These are phyloP conservation scores for Echria macrotheca DNA, from an alignment of 495 filamentous ascomycete species.

Conservation along the genomic window DNA sequence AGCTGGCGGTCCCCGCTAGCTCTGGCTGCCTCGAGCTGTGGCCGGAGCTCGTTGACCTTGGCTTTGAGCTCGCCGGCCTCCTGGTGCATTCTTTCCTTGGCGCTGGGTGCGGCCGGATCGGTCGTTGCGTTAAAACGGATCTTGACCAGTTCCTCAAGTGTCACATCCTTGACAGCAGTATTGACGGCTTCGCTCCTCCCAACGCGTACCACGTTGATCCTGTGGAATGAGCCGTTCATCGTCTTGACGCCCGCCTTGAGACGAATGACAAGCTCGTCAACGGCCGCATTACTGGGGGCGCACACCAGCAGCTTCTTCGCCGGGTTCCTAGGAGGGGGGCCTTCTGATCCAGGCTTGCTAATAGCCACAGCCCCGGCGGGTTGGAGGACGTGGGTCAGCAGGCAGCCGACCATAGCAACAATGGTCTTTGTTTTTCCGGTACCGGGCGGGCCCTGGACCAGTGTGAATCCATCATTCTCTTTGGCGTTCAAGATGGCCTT, in stretches of 20 bases:
- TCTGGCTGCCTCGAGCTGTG: conserved; percentile 64
- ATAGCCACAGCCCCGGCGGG: conserved; percentile 43
- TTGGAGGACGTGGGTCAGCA: conserved; percentile 58
- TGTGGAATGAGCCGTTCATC: conserved; percentile 60
- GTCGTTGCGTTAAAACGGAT: conserved; percentile 53
- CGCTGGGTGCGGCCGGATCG: conserved; percentile 47
- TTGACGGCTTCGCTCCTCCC: conserved; percentile 93
- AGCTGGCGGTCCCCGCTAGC: conserved; percentile 52
- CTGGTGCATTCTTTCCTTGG: conserved; percentile 72
- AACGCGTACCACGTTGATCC: conserved; percentile 80
- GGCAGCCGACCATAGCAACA: conserved; percentile 86
- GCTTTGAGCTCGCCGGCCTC: conserved; percentile 74
- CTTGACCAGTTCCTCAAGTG: conserved; percentile 85
- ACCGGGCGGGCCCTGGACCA: conserved; percentile 93
- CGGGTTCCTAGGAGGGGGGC: conserved; percentile 20
- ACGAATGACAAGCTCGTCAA: conserved; percentile 91
- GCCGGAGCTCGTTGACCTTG: conserved; percentile 59
- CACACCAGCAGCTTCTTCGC: conserved; percentile 88
- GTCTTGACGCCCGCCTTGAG: conserved; percentile 86
- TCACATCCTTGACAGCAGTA: conserved; percentile 81
- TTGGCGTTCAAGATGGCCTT: conserved; percentile 85
- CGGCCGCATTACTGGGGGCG: conserved; percentile 94
- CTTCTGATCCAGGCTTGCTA: conserved; percentile 39
- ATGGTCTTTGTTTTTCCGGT: conserved; percentile 99
- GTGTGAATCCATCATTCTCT: conserved; percentile 91